Evolutionary conservation across 2,329 filamentous ascomycete genomes (phyloP).

Genomic region (Penicillium polonicum): DNA sequence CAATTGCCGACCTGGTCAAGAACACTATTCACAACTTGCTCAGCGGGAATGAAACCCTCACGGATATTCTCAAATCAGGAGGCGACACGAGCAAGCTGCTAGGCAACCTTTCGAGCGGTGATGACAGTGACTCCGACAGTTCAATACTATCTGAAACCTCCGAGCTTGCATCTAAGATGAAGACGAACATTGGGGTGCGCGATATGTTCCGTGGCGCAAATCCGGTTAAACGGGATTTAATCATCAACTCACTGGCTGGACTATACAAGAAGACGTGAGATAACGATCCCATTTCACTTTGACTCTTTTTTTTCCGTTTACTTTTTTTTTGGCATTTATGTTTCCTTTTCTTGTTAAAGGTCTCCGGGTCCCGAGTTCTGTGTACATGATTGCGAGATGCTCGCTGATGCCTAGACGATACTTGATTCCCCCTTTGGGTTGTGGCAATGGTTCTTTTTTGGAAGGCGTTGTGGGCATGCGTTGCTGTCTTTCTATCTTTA

Average conservation of each 20-base stretch:
- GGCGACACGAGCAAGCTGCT: constrained; percentile 9
- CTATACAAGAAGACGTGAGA: constrained; percentile 6
- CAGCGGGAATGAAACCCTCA: constrained; percentile 14
- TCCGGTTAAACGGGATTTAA: constrained; percentile 1
- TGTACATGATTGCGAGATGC: too few relatives aligned
- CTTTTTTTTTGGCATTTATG: not conserved
- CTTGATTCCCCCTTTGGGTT: constrained; percentile 9
- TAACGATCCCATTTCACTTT: not conserved
- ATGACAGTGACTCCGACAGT: not conserved
- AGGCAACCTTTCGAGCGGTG: constrained; percentile 1
- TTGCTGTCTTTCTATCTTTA: not conserved
- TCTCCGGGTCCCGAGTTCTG: not conserved
- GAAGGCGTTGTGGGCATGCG: not conserved
- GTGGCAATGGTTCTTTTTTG: not conserved
- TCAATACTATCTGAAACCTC: not conserved
- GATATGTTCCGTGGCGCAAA: constrained; percentile 1
- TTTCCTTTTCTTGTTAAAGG: not conserved
- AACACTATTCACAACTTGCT: constrained; percentile 32
- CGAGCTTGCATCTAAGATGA: constrained; percentile 12
- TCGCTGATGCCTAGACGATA: constrained; percentile 1
- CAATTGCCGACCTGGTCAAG: constrained; percentile 27
- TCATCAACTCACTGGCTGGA: not conserved
- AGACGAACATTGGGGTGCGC: constrained; percentile 1
- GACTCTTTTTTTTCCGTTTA: too few relatives aligned
- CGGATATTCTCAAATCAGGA: constrained; percentile 7